Evolutionary conservation across 768 basidiomycete species (phyloP), one percentile per base, ranked within the genome.

Genomic region (Arthromyces matolae): DNA sequence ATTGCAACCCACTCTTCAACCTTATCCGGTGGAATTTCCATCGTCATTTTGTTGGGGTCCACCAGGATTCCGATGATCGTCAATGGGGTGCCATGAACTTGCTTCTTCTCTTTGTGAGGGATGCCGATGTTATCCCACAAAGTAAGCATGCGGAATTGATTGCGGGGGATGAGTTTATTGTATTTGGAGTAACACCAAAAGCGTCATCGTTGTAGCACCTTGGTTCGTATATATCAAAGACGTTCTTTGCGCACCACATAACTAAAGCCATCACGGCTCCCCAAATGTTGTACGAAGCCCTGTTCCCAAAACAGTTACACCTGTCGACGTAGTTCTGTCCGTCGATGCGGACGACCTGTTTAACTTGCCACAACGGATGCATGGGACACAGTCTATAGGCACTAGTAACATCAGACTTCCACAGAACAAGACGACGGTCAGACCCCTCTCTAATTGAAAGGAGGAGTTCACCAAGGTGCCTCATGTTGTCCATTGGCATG

Each of bases 71-170:
- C 70, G 46, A 75, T 67, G 49, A 75, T 64, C 3, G 55, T 54
- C 13, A 76, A 60, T 0, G 25, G 5, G 0, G 33, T 8, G 0
- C 69, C 71, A 19, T 16, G 67, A 0, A 70, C 8, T 52, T 77
- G n/a, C n/a, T n/a, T n/a, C n/a, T 75, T 49, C 76, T 77, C 2
- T 10, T 70, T 61, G 51, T 76, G 72, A 0, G 71, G 71, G 10
- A 73, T 57, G 1, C 68, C 63, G n/a, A 75, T 54, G 37, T 71
- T 75, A 0, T 50, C 64, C 0, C 46, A 47, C 32, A 61, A 65
- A 16, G 20, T n/a, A 4, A 32, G 43, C 1, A 48, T 25, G 12
- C 14, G 12, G 14, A 20, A 10, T 37, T 49, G 40, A 22, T 28
- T 37, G 3, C 3, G 7, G 3, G 38, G 39, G 19, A 40, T 18